Conservation (phyloP, 1,139 yeast genomes). For the Wickerhamomyces sp. region DNA sequence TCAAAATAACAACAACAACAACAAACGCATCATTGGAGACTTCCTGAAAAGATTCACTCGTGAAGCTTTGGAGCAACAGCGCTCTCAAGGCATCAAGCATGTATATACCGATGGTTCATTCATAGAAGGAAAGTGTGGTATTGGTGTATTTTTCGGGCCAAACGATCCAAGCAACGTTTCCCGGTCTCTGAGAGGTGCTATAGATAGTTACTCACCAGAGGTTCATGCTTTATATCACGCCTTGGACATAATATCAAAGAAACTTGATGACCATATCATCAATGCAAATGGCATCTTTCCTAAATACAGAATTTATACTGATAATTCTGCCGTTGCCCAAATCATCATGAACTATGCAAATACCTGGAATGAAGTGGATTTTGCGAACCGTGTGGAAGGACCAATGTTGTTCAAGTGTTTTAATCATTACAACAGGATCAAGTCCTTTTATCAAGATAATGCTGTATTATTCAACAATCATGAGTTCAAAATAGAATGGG, state of each 20-base stretch:
- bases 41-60: too few species aligned
- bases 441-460: too few species aligned
- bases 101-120: neutral
- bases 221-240: neutral
- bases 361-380: neutral
- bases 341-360: neutral
- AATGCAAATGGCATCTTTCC: neutral
- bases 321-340: neutral
- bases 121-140: neutral
- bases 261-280: neutral
- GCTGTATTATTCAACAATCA: neutral
- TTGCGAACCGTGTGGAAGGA: neutral
- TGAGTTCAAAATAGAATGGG: neutral
- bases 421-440: neutral
- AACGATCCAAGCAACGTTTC: neutral
- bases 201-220: neutral
- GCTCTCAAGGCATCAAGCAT: neutral
- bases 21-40: too few species aligned
- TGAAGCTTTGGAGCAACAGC: too few species aligned
- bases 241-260: neutral
- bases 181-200: neutral
- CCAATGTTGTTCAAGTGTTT: neutral
- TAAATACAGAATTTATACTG: neutral
- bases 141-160: neutral
- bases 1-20: too few species aligned